Evolutionary conservation across 306 rosid genomes (phyloP), one percentile per base, ranked within the genome.

Genomic region (Ormosia semicastrata): DNA sequence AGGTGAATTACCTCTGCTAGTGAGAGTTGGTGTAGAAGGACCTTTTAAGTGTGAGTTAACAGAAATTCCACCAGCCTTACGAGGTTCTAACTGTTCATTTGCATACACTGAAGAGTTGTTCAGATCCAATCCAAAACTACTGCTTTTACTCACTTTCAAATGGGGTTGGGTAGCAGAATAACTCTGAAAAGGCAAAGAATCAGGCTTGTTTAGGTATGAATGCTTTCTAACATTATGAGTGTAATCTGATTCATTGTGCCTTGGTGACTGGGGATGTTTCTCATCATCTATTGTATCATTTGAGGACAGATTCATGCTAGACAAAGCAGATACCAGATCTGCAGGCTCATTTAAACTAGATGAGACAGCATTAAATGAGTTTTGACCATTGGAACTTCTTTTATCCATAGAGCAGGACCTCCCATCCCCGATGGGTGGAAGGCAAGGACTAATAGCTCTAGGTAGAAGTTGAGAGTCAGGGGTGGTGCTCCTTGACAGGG

Each of bases 381-480:
- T 88, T 81, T 97, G 91, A 78, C 92, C 85, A 11, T 85, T 78
- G 54, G 89, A 75, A 83, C 70, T 77, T 81, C 93, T 89, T 89
- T 90, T 95, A 52, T 93, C 97, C 4, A 82, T 54, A 11, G 92
- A 58, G 66, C 82, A 47, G 30, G 79, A 86, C 85, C 99, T 89
- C 67, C 98, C 98, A 50, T 92, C 93, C 12, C 99, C 99, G 75
- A 95, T 93, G 56, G 99, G 97, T 46, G 97, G 95, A 79, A 88
- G 90, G 78, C 97, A 89, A 75, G 98, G 98, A 84, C 99, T 95
- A 41, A 97, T 91, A 76, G 94, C 98, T 88, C 99, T 91, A 15
- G 94, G 93, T 69, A 95, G 78, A 81, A 88, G 80, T 75, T 92
- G 99, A n/a, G 95, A 87, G 63, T 95, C 98, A 6, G 99, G 99